Evolutionary conservation across 257 asterid species (phyloP).

Genomic region (Nicotiana obtusifolia): DNA sequence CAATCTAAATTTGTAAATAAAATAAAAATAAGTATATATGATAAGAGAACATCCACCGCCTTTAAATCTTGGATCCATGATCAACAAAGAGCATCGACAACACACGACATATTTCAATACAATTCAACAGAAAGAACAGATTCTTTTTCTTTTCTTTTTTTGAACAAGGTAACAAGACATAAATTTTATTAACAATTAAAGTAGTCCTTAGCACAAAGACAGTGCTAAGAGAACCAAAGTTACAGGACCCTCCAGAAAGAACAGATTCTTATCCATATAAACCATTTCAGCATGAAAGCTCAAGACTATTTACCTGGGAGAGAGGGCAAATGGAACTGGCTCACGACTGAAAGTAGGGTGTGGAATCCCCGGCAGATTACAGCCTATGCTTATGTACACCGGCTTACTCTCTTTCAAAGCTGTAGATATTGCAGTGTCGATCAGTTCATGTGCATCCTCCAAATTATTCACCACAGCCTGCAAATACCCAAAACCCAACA

Average conservation of each 20-base stretch:
- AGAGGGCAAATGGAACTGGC: constrained; percentile 62
- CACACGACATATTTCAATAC: not conserved
- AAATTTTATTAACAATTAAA: too few relatives aligned
- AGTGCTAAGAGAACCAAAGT: too few relatives aligned
- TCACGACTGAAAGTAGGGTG: constrained; percentile 69
- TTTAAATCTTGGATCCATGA: not conserved
- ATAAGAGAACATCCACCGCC: not conserved
- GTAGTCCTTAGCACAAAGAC: too few relatives aligned
- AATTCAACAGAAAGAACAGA: not conserved
- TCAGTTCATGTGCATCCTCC: constrained; percentile 81
- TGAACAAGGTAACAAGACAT: too few relatives aligned
- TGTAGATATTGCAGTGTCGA: constrained; percentile 75
- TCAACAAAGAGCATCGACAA: not conserved
- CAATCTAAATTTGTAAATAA: not conserved
- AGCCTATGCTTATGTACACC: constrained; percentile 67
- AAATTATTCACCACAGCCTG: constrained; percentile 78
- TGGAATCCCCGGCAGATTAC: constrained; percentile 68
- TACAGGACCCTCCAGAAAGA: not conserved
- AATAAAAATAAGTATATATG: not conserved
- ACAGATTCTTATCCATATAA: not conserved
- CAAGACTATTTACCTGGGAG: constrained; percentile 40
- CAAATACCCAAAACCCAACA: constrained; percentile 10
- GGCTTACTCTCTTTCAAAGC: constrained; percentile 87
- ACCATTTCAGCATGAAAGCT: not conserved
- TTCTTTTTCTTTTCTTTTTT: not conserved